Evolutionary conservation across 1,284 basidiomycete genomes (phyloP), one percentile per base, ranked within the genome.

Genomic region (Leccinum angustisporum): DNA sequence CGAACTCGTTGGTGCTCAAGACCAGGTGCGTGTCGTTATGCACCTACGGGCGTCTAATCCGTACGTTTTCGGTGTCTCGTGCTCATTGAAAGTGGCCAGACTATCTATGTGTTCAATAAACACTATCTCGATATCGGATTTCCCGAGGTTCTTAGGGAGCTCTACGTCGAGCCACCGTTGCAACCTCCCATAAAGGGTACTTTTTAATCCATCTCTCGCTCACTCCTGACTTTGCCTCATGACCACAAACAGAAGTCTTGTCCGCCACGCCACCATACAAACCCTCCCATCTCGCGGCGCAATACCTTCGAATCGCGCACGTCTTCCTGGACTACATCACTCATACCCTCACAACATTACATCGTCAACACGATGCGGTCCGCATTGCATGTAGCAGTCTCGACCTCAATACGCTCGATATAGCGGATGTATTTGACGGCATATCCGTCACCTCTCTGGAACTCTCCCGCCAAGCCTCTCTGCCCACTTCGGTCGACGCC

Each of bases 91-190:
- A 1, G 14, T 33, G 16, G n/a, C n/a, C 61, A 90, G 88, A 82
- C 84, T 9, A 88, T 92, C 63, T 92, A 84, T 68, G 87, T 92
- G 4, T 92, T 90, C 76, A 92, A 92, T 76, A 91, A 90, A 70
- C 79, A 82, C 66, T 90, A 89, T 67, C 80, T 92, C 46, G 88
- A 90, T 63, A 78, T 84, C 54, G 86, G 88, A 58, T 59, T 89
- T 36, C 81, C 87, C 3, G 81, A 87, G 51, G 85, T 90, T 30
- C 73, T 91, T 6, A 78, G 74, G 18, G 80, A 83, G 53, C 79
- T 92, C 11, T 79, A 74, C n/a, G 76, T 84, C n/a, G 81, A 86
- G 52, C 78, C 88, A 3, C 78, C 80, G 10, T 67, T 90, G 21
- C 86, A 91, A 65, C 85, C 86, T 14, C 80, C 83, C 27, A 83